Evolutionary conservation across 2,329 filamentous ascomycete genomes (phyloP).

Genomic region (Aspergillus sclerotialis): DNA sequence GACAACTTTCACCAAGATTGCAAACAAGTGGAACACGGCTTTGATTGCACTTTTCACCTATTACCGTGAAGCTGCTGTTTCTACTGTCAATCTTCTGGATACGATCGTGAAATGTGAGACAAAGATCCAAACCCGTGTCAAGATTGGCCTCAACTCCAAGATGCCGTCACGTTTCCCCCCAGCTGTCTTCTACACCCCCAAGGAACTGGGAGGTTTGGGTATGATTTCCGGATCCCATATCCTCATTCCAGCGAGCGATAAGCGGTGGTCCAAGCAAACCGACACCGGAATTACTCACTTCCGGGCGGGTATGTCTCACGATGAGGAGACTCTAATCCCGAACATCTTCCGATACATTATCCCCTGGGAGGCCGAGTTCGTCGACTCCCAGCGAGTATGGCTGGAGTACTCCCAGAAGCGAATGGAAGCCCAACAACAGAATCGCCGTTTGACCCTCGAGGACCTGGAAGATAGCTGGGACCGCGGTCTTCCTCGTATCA

Average conservation of each 20-base stretch:
- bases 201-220: conserved; percentile 90
- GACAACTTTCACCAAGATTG: conserved; percentile 98
- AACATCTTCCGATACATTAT: conserved; percentile 99
- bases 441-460: conserved; percentile 85
- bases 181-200: conserved; percentile 97
- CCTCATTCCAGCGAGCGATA: conserved; percentile 92
- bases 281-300: conserved; percentile 97
- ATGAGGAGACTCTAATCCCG: conserved; percentile 94
- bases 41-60: conserved; percentile 97
- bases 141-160: conserved; percentile 97
- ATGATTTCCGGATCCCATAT: conserved; percentile 99
- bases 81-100: conserved; percentile 86
- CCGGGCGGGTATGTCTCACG: conserved; percentile 94
- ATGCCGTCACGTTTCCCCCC: conserved; percentile 99
- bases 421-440: conserved; percentile 93
- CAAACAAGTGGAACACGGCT: conserved; percentile 99
- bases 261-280: conserved; percentile 97
- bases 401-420: conserved; percentile 99
- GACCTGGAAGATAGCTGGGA: conserved; percentile 99
- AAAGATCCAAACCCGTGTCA: conserved; percentile 97
- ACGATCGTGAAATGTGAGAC: conserved; percentile 99
- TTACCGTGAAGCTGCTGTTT: conserved; percentile 94
- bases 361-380: conserved; percentile 97
- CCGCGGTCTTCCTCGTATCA: conserved; percentile 92
- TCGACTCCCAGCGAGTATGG: conserved; percentile 98